Evolutionary conservation across 2,329 filamentous ascomycete genomes (phyloP).

Genomic region (Colletotrichum tamarilloi): DNA sequence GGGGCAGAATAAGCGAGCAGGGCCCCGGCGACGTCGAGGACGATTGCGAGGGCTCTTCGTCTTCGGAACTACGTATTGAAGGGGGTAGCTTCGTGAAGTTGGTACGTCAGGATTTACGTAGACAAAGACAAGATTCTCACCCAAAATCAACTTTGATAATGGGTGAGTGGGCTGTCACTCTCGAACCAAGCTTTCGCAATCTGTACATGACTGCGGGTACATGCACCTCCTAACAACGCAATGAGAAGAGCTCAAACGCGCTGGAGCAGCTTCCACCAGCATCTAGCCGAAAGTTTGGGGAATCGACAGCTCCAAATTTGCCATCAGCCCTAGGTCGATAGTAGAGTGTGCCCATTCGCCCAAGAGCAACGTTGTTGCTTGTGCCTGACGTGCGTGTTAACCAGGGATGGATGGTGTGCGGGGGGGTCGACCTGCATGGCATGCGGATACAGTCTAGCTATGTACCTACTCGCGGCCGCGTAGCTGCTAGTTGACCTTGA

Average conservation of each 20-base stretch:
- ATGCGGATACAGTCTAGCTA: not conserved
- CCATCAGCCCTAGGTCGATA: constrained; percentile 27
- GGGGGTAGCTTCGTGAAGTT: not conserved
- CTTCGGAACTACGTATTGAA: not conserved
- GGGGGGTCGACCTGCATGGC: constrained; percentile 13
- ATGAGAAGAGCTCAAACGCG: constrained; percentile 4
- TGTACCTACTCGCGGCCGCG: not conserved
- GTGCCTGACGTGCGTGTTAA: constrained; percentile 25
- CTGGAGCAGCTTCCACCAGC: constrained; percentile 10
- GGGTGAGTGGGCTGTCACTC: not conserved
- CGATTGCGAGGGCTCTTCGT: constrained; percentile 17
- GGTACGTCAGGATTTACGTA: constrained; percentile 29
- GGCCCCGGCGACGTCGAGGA: not conserved
- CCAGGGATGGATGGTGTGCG: not conserved
- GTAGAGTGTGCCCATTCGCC: constrained; percentile 6
- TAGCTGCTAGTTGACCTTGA: not conserved
- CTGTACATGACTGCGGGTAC: not conserved
- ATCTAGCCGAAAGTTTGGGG: not conserved
- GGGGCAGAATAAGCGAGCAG: constrained; percentile 3
- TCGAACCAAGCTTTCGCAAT: not conserved
- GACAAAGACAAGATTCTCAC: not conserved
- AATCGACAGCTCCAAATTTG: constrained; percentile 12
- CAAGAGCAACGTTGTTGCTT: not conserved
- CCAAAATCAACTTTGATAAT: not conserved
- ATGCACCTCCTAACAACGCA: not conserved